These are phyloP conservation scores for Jatropha podagrica DNA, from an alignment of 441 rosid genomes.

Conservation along the genomic window DNA sequence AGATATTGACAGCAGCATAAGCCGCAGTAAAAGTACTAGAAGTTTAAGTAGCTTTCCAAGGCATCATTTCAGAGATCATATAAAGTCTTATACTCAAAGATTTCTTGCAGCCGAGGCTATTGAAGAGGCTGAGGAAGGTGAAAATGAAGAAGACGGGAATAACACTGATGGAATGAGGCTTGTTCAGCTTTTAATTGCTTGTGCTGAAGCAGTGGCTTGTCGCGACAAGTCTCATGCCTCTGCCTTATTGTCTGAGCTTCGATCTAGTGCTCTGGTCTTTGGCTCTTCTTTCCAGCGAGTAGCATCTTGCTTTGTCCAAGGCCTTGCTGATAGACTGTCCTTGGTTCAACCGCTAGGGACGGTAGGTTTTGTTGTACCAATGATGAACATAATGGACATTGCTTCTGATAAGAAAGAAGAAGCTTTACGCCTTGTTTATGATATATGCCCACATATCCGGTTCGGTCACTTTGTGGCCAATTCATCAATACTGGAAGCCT, in stretches of 20 bases:
- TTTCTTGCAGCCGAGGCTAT: constrained; percentile 48
- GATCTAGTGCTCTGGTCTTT: constrained; percentile 47
- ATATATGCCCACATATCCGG: constrained; percentile 56
- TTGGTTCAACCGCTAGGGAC: constrained; percentile 50
- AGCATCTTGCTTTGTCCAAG: constrained; percentile 70
- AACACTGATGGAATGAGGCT: constrained; percentile 46
- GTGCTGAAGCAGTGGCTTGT: constrained; percentile 73
- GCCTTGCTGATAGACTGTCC: constrained; percentile 48
- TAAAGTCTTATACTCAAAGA: constrained; percentile 37
- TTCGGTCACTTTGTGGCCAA: constrained; percentile 65
- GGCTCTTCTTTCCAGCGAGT: constrained; percentile 67
- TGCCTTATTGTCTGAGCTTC: constrained; percentile 47
- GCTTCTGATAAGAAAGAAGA: constrained; percentile 50
- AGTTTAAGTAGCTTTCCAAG: constrained; percentile 32
- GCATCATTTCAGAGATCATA: constrained; percentile 48
- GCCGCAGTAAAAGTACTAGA: constrained; percentile 32
- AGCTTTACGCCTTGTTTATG: constrained; percentile 53
- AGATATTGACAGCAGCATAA: constrained; percentile 12
- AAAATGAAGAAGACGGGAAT: constrained; percentile 33
- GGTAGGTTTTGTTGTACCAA: constrained; percentile 25
- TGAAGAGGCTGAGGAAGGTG: constrained; percentile 40
- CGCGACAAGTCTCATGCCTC: constrained; percentile 57
- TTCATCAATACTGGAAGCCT: constrained; percentile 63
- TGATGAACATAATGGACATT: constrained; percentile 40
- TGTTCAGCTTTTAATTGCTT: constrained; percentile 55